Evolutionary conservation across 1,139 yeast genomes (phyloP).

Genomic region (Yamadazyma blattariae): DNA sequence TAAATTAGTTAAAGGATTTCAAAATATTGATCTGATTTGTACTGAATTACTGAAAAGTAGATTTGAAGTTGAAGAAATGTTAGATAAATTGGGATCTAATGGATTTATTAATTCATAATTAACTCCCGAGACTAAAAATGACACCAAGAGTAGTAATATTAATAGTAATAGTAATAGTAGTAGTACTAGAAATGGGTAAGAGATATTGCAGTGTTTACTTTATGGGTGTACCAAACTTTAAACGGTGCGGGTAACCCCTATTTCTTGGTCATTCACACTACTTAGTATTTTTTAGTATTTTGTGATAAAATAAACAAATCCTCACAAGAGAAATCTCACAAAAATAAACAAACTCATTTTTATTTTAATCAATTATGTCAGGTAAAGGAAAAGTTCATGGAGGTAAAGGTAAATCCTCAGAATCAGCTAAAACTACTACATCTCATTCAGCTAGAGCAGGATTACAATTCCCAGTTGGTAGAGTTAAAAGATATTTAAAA

Average conservation of each 20-base stretch:
- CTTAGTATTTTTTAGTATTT: too few species aligned
- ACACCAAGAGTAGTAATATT: too few species aligned
- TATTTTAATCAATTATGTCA: constrained; percentile 54
- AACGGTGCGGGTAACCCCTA: constrained; percentile 4
- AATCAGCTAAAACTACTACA: constrained; percentile 59
- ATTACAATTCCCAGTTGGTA: constrained; percentile 96
- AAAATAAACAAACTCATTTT: constrained; percentile 7
- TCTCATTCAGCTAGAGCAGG: constrained; percentile 98
- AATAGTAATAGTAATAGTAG: too few species aligned
- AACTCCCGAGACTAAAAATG: too few species aligned
- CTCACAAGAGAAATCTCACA: constrained; percentile 3
- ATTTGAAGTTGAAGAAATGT: constrained; percentile 49
- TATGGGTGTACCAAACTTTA: too few species aligned
- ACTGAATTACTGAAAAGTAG: constrained; percentile 62
- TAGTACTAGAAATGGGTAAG: too few species aligned
- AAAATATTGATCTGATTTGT: constrained; percentile 70
- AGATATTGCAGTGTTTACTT: too few species aligned
- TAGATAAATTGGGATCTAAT: constrained; percentile 44
- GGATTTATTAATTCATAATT: constrained; percentile 31
- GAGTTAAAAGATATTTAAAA: constrained; percentile 94
- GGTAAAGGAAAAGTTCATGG: constrained; percentile 91
- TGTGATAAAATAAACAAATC: constrained; percentile 5
- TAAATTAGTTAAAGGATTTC: constrained; percentile 53
- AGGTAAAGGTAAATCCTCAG: constrained; percentile 91
- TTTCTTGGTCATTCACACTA: too few species aligned